A percentile compares a stretch with the other conserved stretches of the same genome.
phyloP scores from a whole-genome alignment of 2,329 filamentous ascomycete genomes.

The Grosmannia serpens region DNA sequence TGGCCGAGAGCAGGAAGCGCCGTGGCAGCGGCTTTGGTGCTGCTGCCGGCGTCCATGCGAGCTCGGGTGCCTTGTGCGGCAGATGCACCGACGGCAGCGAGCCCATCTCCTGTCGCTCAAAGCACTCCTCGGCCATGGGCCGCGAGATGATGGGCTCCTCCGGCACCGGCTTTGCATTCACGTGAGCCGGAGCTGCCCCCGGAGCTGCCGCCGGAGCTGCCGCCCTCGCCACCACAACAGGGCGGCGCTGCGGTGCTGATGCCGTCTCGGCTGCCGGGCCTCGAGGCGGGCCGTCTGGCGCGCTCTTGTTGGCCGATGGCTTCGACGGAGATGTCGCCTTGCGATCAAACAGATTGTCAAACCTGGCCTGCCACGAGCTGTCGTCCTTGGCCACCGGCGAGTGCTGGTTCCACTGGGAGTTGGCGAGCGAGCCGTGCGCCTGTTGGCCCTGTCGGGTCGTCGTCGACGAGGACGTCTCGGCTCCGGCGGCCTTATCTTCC shows the following conservation, averaged over 20 bases:
- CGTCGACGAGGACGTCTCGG: not conserved
- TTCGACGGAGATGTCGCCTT: conserved; percentile 47
- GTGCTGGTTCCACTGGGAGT: not conserved
- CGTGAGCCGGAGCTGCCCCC: too few relatives aligned
- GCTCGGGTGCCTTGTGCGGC: conserved; percentile 49
- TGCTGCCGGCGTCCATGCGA: conserved; percentile 49
- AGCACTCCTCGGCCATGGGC: conserved; percentile 66
- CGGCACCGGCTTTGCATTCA: conserved; percentile 20
- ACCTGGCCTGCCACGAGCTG: conserved; percentile 58
- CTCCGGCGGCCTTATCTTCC: conserved; percentile 31
- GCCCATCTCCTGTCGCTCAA: conserved; percentile 71
- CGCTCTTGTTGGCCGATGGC: conserved; percentile 33
- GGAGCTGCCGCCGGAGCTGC: too few relatives aligned
- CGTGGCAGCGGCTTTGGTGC: conserved; percentile 43
- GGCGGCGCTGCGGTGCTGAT: not conserved
- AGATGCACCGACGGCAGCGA: conserved; percentile 61
- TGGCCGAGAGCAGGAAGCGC: conserved; percentile 34
- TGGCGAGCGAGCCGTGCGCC: not conserved
- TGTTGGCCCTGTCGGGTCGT: not conserved
- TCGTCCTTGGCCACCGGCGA: conserved; percentile 6
- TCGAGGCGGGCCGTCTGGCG: not conserved
- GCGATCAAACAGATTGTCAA: conserved; percentile 66
- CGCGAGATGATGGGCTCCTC: conserved; percentile 43
- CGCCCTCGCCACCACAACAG: not conserved
- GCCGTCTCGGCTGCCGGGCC: not conserved